Evolutionary conservation across 768 basidiomycete genomes (phyloP).

Genomic region (Neoboletus brunneissimus): DNA sequence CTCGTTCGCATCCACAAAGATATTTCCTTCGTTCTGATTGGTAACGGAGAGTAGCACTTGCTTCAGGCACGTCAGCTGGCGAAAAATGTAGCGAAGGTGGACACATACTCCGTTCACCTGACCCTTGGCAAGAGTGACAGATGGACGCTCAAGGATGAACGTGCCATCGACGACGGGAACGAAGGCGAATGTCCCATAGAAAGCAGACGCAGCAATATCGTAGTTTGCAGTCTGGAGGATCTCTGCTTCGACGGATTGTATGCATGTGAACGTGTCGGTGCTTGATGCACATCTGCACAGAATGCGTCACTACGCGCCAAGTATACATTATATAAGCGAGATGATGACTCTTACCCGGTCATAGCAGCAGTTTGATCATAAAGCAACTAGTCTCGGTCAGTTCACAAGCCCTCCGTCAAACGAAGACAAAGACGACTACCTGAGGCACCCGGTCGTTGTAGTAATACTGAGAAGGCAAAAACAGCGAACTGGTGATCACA

Average conservation of each 20-base stretch:
- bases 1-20: slow-evolving; percentile 26
- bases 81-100: background rate
- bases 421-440: slow-evolving; percentile 7
- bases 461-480: slow-evolving; percentile 32
- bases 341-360: slow-evolving; percentile 11
- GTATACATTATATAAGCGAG: background rate
- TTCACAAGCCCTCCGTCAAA: background rate
- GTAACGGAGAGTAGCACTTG: slow-evolving; percentile 22
- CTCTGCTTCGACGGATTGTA: slow-evolving; percentile 34
- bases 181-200: slow-evolving; percentile 40
- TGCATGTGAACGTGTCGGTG: slow-evolving; percentile 38
- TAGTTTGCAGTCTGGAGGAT: slow-evolving; percentile 36
- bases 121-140: slow-evolving; percentile 34
- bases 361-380: slow-evolving; percentile 9
- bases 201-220: slow-evolving; percentile 29
- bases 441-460: slow-evolving; percentile 32
- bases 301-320: slow-evolving; percentile 5
- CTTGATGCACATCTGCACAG: slow-evolving; percentile 33
- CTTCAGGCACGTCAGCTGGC: slow-evolving; percentile 14
- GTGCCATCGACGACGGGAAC: slow-evolving; percentile 48
- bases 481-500: slow-evolving; percentile 34
- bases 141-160: slow-evolving; percentile 44
- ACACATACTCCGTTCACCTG: slow-evolving; percentile 43
- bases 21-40: slow-evolving; percentile 34
- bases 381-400: slow-evolving; percentile 9